These are phyloP conservation scores for Exophiala mesophila DNA, from an alignment of 2,329 filamentous ascomycete genomes.

Conservation along the genomic window DNA sequence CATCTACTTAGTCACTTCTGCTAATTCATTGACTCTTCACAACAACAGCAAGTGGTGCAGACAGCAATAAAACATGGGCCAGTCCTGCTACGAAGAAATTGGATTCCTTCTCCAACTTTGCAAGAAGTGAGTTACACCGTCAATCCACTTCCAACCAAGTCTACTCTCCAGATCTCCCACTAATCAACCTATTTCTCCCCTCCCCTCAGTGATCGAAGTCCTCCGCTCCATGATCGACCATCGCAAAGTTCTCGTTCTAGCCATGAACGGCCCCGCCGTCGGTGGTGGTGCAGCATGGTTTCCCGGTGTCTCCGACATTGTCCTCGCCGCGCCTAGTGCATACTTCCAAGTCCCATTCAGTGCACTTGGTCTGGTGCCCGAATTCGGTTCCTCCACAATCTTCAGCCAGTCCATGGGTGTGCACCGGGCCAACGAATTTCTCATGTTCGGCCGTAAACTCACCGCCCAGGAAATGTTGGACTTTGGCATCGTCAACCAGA, in stretches of 20 bases:
- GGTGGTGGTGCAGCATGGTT: conserved; percentile 51
- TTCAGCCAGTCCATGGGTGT: conserved; percentile 47
- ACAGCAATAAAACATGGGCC: neutral
- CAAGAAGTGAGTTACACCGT: conserved; percentile 3
- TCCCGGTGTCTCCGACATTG: conserved; percentile 45
- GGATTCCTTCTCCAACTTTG: conserved; percentile 7
- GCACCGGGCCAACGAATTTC: conserved; percentile 48
- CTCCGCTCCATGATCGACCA: conserved; percentile 42
- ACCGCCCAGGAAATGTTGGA: conserved; percentile 40
- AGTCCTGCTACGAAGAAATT: conserved; percentile 19
- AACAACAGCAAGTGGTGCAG: conserved; percentile 3
- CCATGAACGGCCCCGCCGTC: conserved; percentile 48
- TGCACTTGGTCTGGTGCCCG: conserved; percentile 46
- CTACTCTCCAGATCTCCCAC: neutral
- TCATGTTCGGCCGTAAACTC: conserved; percentile 49
- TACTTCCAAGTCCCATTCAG: conserved; percentile 49
- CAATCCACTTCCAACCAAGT: neutral
- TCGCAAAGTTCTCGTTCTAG: conserved; percentile 47
- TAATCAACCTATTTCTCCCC: neutral
- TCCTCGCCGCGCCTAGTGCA: conserved; percentile 41
- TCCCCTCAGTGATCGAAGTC: conserved; percentile 10
- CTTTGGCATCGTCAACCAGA: conserved; percentile 44
- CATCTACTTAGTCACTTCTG: neutral
- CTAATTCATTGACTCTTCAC: neutral
- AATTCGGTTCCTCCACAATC: conserved; percentile 44